A percentile compares a stretch with the other conserved stretches of the same genome.
These are phyloP conservation scores for Endothia cerciana DNA, from an alignment of 2,329 filamentous ascomycete species.

Conservation along the genomic window DNA sequence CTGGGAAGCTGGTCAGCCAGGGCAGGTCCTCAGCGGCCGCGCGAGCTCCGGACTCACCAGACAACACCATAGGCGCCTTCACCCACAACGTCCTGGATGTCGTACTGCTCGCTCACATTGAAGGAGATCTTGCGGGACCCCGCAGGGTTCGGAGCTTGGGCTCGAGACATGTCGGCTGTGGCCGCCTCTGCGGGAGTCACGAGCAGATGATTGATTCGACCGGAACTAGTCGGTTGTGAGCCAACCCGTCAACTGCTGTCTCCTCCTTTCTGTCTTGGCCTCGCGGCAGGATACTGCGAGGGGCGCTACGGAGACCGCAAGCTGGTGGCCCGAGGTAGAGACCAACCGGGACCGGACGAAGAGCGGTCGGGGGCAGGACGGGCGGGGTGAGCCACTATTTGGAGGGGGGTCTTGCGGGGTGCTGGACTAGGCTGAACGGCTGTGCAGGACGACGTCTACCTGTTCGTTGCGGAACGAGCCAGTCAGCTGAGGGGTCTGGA, in stretches of 20 bases:
- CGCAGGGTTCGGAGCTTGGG: slow-evolving; percentile 59
- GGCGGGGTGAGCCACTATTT: background rate
- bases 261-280: background rate
- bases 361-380: background rate
- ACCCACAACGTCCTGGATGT: slow-evolving; percentile 98
- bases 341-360: slow-evolving; percentile 20
- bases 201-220: background rate
- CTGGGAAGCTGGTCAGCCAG: slow-evolving; percentile 47
- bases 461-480: background rate
- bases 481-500: background rate
- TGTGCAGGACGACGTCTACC: background rate
- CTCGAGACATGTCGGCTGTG: slow-evolving; percentile 55
- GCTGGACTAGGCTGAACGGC: no score
- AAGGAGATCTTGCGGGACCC: slow-evolving; percentile 95
- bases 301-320: slow-evolving; percentile 8
- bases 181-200: background rate
- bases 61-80: slow-evolving; percentile 98
- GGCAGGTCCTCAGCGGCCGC: background rate
- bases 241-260: slow-evolving; percentile 18
- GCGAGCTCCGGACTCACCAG: slow-evolving; percentile 68
- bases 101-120: slow-evolving; percentile 99
- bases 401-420: background rate
- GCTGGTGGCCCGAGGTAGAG: slow-evolving; percentile 13
- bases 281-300: slow-evolving; percentile 8
- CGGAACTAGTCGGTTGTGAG: background rate